Percentiles rank a stretch among this genome's conserved stretches.
Conservation (phyloP, 2,329 filamentous ascomycete genomes). For the Ophiocordyceps camponoti-floridani region DNA sequence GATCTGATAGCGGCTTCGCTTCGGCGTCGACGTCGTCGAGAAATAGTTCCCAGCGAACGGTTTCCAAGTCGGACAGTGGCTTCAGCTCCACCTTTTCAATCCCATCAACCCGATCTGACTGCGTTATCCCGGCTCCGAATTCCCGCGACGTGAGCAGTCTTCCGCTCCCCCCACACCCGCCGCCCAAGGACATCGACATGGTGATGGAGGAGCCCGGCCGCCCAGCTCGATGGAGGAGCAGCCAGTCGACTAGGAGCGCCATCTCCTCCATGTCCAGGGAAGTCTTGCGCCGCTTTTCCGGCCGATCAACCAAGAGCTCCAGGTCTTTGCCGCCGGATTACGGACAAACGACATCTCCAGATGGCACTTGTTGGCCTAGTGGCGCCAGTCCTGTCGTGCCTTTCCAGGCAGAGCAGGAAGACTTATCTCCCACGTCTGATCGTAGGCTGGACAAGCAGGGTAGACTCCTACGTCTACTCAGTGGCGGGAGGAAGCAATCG, state of each 20-base stretch:
- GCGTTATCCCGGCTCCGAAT: background rate
- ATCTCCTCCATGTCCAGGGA: conserved; percentile 1
- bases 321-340: background rate
- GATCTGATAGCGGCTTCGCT: conserved; percentile 30
- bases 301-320: background rate
- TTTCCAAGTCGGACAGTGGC: conserved; percentile 42
- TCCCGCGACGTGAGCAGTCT: background rate
- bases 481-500: background rate
- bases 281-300: conserved; percentile 1
- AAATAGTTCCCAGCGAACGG: conserved; percentile 21
- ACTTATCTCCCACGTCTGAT: background rate
- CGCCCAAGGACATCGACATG: background rate
- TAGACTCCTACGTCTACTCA: conserved; percentile 3
- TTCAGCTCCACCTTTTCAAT: conserved; percentile 43
- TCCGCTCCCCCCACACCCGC: background rate
- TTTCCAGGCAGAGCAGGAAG: background rate
- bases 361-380: background rate
- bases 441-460: background rate
- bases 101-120: conserved; percentile 26
- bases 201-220: background rate
- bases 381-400: background rate
- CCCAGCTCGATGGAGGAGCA: background rate
- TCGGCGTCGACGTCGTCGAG: conserved; percentile 27
- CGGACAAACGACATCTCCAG: background rate
- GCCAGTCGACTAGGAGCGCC: conserved; percentile 1